Evolutionary conservation across 2,329 filamentous ascomycete genomes (phyloP), one percentile per base, ranked within the genome.

Genomic region (Stagonosporopsis vannaccii): DNA sequence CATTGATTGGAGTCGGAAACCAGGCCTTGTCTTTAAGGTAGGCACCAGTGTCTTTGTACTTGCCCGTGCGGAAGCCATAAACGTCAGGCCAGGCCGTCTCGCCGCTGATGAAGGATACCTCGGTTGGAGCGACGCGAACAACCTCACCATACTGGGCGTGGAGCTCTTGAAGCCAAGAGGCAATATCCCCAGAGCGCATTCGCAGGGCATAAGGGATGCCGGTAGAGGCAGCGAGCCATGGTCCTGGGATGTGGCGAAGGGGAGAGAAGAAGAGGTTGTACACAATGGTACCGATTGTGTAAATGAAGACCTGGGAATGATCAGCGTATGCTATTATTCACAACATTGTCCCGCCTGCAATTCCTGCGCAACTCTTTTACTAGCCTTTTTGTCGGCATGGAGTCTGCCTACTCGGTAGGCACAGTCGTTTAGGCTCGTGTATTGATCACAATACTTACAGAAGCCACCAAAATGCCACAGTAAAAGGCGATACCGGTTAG

Each of bases 181-280:
- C 26, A n/a, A 71, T 66, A 1, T 36, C 55, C 4, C 77, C 77
- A 7, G 59, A 65, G 1, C 69, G 54, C 11, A 67, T 56, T 28
- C 60, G 64, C 13, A 68, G 40, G 15, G 63, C 63, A 43, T 76
- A 75, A 1, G 75, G 74, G 6, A 78, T 51, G 15, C 67, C 62
- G 4, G 71, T 68, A 2, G 70, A 66, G 19, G 73, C 65, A 23
- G 70, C 66, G 4, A 74, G 51, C 20, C 69, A 69, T 2, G 80
- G 79, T 0, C 80, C 80, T 1, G 79, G 80, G 25, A 77, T 78
- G 36, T 77, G 74, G 19, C 69, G 63, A 0, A 81, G 69, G 4
- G 80, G 79, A 32, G 80, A 76, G 53, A 81, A 77, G 60, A 72
- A 80, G 17, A 77, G 57, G 51, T 74, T 75, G 65, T 80, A 78